Base-by-base conservation (phyloP, 768 basidiomycete species). In the Pisolithus marmoratus region DNA sequence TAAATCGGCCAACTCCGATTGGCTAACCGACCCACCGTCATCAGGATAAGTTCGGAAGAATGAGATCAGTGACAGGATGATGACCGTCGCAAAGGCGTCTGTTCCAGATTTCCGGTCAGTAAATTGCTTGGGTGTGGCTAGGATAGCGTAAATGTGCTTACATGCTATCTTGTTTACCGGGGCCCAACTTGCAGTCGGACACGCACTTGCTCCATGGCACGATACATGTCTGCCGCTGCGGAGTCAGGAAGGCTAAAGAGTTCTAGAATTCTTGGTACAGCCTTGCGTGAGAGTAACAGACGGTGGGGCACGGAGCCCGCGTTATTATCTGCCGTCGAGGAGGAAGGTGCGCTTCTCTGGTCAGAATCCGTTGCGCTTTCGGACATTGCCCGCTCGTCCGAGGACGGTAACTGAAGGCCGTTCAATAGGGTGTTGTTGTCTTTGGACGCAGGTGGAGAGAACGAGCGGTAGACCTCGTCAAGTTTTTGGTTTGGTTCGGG, bases 201-300 rank as follows among this genome's bases (percentile, higher is more conserved):
- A 34, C 59, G 62, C 46, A 71, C 74, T 63, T 90, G 87, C 53
- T 82, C 81, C 12, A 88, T 63, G 5, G 87, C 88, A 34, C 85
- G 79, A 56, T 78, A 72, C 41, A 90, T 63, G 59, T 84, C 80
- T 31, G 72, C 66, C 24, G 69, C 71, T 26, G 77, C 71, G 23
- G 68, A 70, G 27, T 70, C 58, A 8, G 77, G 70, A 24, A 87
- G 66, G 11, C 64, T 66, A 45, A 85, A 78, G 12, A 71, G 49
- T 8, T 67, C 56, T 17, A 80, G 58, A 47, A 90, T 75, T 22
- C 60, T 59, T 12, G 82, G 80, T 2, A 88, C 72, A 27, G 75
- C 82, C 19, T 78, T 75, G 20, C 71, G 75, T 14, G 72, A 72
- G 8, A 89, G 71, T 22, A 85, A 64, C 12, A 81, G 62, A 22